Evolutionary conservation across 2,329 filamentous ascomycete genomes (phyloP), one percentile per base, ranked within the genome.

Genomic region (Fusarium annulatum): DNA sequence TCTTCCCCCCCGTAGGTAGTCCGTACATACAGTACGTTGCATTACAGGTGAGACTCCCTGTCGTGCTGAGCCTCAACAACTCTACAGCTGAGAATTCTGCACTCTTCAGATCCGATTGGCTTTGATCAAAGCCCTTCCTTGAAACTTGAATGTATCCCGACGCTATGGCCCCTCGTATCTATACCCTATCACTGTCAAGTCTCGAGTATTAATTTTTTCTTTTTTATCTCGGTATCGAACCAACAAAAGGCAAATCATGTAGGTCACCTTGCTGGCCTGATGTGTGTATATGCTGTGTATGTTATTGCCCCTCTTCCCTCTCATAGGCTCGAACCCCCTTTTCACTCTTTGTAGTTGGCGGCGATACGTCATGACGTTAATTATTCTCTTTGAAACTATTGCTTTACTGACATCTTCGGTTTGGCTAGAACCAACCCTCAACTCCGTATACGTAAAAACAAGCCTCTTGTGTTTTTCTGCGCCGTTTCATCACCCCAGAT

Each of bases 401-500:
- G 39, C 45, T 71, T 42, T 53, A 59, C 26, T 58, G 58, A 38
- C 59, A 39, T 70, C 52, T 39, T 51, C 43, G 61, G 67, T 42
- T 52, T 71, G 62, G 55, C 43, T 56, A 51, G n/a, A 64, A 58
- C 55, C 53, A 70, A 33, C 41, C 49, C 49, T 51, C 48, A 67
- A 66, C 68, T 71, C 55, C 61, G 28, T 63, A 38, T 72, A 48
- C 46, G 33, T 70, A 23, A 61, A 72, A 61, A 53, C 69, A 72
- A 56, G 57, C 62, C 42, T 57, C 60, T 56, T 70, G 34, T 73
- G 67, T 59, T 72, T 73, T 74, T 75, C 60, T 66, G 61, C 72
- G 68, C 72, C 69, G 23, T 58, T 69, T 67, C 60, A 57, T 74
- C 71, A 57, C 61, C 64, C 64, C 57, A 39, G 43, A 65, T 74